A percentile compares a stretch with the other conserved stretches of the same genome.
Evolutionary conservation across 1,284 basidiomycete genomes (phyloP).

Genomic region (Tylopilus orsonianus): DNA sequence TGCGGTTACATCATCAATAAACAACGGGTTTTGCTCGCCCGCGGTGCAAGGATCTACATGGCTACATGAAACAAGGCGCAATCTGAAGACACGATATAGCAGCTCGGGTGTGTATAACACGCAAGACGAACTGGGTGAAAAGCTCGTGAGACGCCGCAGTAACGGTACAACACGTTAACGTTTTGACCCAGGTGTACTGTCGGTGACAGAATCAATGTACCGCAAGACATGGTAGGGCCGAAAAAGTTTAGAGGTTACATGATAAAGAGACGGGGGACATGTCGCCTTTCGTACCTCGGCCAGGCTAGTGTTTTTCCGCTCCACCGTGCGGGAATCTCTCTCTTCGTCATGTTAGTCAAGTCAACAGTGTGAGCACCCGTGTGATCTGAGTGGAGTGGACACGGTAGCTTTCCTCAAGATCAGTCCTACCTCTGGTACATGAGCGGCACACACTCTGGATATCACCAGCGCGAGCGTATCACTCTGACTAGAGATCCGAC

Average conservation of each 20-base stretch:
- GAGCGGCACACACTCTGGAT: conserved; percentile 76
- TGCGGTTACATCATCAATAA: neutral
- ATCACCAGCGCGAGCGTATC: conserved; percentile 87
- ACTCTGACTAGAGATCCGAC: conserved; percentile 88
- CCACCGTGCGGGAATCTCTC: conserved; percentile 96
- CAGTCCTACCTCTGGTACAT: conserved; percentile 62
- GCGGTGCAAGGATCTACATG: conserved; percentile 61
- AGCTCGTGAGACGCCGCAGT: too few relatives aligned
- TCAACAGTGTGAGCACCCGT: conserved; percentile 9
- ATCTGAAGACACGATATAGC: conserved; percentile 46
- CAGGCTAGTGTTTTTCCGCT: conserved; percentile 92
- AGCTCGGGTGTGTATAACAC: too few relatives aligned
- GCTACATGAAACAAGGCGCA: conserved; percentile 47
- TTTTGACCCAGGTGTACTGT: conserved; percentile 94
- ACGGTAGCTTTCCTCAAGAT: conserved; percentile 70
- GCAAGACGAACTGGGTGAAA: conserved; percentile 14
- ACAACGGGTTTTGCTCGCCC: conserved; percentile 43
- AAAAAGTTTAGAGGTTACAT: neutral
- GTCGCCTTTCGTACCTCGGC: conserved; percentile 92
- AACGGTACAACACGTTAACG: conserved; percentile 51
- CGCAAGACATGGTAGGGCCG: neutral
- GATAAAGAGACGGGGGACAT: conserved; percentile 37
- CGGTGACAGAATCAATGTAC: neutral
- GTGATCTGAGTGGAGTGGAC: neutral
- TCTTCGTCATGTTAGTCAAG: conserved; percentile 80